Evolutionary conservation across 2,329 filamentous ascomycete species (phyloP).

Genomic region (Chrysoporthe puriensis): DNA sequence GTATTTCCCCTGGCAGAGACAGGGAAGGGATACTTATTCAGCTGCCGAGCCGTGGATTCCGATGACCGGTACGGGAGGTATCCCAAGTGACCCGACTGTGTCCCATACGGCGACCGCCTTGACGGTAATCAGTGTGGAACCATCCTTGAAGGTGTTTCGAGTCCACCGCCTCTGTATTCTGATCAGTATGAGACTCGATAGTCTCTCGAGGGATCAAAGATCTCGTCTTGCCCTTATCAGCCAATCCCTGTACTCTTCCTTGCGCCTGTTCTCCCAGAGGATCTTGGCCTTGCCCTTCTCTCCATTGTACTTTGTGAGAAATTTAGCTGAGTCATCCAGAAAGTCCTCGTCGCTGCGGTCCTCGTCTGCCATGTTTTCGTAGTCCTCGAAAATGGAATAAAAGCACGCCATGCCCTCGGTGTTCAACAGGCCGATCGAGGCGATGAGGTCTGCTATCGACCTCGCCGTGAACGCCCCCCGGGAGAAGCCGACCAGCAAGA

Average conservation of each 20-base stretch:
- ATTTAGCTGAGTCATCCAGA: slow-evolving; percentile 29
- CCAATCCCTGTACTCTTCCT: slow-evolving; percentile 41
- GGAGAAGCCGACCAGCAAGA: slow-evolving; percentile 45
- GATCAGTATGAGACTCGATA: not conserved
- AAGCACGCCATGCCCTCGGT: slow-evolving; percentile 47
- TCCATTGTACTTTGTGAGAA: slow-evolving; percentile 33
- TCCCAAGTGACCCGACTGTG: slow-evolving; percentile 50
- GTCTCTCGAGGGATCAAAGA: no score
- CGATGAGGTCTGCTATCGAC: slow-evolving; percentile 44
- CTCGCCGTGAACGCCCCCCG: slow-evolving; percentile 46
- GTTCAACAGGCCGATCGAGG: slow-evolving; percentile 46
- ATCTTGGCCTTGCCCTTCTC: slow-evolving; percentile 37
- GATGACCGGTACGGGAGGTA: slow-evolving; percentile 46
- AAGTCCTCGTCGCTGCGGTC: slow-evolving; percentile 32
- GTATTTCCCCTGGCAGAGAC: slow-evolving; percentile 19
- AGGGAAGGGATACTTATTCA: slow-evolving; percentile 35
- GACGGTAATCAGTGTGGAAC: slow-evolving; percentile 42
- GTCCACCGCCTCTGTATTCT: slow-evolving; percentile 38
- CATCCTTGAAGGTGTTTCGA: slow-evolving; percentile 40
- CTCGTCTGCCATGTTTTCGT: slow-evolving; percentile 38
- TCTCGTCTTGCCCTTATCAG: slow-evolving; percentile 38
- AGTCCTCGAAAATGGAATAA: slow-evolving; percentile 46
- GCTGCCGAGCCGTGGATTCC: slow-evolving; percentile 42
- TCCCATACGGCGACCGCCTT: slow-evolving; percentile 55
- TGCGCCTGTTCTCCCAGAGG: slow-evolving; percentile 40